A percentile compares a stretch with the other conserved stretches of the same genome.
These are phyloP conservation scores for Pythium rhizo-oryzae DNA, from an alignment of 352 stramenopile genomes.

Conservation along the genomic window DNA sequence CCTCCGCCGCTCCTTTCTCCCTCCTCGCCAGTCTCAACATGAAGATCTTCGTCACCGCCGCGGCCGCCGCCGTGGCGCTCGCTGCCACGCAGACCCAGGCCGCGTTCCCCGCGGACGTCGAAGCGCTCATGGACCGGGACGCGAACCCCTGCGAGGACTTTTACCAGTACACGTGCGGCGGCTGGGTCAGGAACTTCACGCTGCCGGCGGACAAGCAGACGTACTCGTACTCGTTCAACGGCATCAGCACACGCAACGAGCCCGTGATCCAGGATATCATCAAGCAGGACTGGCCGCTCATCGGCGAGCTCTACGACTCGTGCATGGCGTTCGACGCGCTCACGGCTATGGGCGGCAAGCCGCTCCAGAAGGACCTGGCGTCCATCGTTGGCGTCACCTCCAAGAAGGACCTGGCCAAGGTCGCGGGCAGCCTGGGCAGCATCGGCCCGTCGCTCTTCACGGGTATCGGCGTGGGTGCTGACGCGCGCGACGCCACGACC, in stretches of 20 bases:
- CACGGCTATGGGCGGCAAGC: slow-evolving; percentile 16
- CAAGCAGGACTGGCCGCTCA: slow-evolving; percentile 61
- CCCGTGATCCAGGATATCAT: slow-evolving; percentile 55
- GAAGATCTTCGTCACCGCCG: slow-evolving; percentile 22
- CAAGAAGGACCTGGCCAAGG: slow-evolving; percentile 25
- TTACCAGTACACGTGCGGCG: slow-evolving; percentile 60
- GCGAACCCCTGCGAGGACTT: slow-evolving; percentile 71
- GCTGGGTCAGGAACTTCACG: slow-evolving; percentile 34
- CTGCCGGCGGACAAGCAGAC: slow-evolving; percentile 39
- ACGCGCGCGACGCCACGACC: slow-evolving; percentile 71
- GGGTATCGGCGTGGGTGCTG: slow-evolving; percentile 46
- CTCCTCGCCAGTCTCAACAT: background rate
- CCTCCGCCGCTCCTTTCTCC: background rate
- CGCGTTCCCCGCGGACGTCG: slow-evolving; percentile 37
- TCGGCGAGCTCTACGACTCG: slow-evolving; percentile 64
- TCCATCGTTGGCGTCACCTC: background rate
- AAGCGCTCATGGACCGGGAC: slow-evolving; percentile 44
- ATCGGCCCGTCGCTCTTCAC: slow-evolving; percentile 72
- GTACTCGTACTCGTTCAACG: slow-evolving; percentile 41
- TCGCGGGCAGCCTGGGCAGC: slow-evolving; percentile 28
- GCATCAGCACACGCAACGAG: slow-evolving; percentile 53
- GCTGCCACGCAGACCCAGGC: slow-evolving; percentile 19
- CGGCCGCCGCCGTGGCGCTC: slow-evolving; percentile 13
- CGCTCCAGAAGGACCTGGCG: slow-evolving; percentile 13
- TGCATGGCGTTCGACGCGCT: slow-evolving; percentile 46